Base-by-base conservation (phyloP, 352 stramenopile genomes). In the Plasmopara viticola region DNA sequence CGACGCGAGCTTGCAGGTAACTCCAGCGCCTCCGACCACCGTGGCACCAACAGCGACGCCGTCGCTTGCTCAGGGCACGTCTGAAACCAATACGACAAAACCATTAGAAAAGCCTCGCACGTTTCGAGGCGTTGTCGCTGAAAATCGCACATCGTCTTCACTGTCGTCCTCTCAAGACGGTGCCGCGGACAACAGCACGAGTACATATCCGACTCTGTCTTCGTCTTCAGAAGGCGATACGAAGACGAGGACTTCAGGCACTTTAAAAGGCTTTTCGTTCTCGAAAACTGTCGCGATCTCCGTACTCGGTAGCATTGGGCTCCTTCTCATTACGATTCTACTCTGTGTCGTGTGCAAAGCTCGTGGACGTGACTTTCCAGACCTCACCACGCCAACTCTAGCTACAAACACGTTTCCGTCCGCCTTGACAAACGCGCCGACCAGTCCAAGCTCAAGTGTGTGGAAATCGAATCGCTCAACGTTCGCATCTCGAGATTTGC, bases 291-390 rank as follows among this genome's bases (percentile, higher is more conserved):
- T 40, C 25, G 48, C 70, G 4, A 57, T 74, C 14, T 49, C 34
- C 34, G 28, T 58, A 33, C 43, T 73, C 38, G 58, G 46, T 30
- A 53, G 50, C 10, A 41, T 66, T 20, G 65, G 65, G 17, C 13
- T 57, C 1, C 18, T 34, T 5, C 56, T 74, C n/a, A 45, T 70
- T 9, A 20, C 66, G 28, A 58, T 51, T 38, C 58, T 74, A 7
- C 51, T 74, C 44, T 62, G 64, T 28, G 47, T 67, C 14, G 42
- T 62, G 6, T 60, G 62, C 47, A 61, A 41, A 51, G 56, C n/a
- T n/a, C 53, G 34, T 42, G 42, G 14, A 17, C 47, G 51, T 17
- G 18, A 64, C 43, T 29, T 51, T 13, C 41, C 30, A 2, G 33
- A 63, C 10, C 25, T 60, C 30, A 40, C 34, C 34, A 62, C 61